phyloP scores from a whole-genome alignment of 148 eudicot species.

The Cornus kousa region DNA sequence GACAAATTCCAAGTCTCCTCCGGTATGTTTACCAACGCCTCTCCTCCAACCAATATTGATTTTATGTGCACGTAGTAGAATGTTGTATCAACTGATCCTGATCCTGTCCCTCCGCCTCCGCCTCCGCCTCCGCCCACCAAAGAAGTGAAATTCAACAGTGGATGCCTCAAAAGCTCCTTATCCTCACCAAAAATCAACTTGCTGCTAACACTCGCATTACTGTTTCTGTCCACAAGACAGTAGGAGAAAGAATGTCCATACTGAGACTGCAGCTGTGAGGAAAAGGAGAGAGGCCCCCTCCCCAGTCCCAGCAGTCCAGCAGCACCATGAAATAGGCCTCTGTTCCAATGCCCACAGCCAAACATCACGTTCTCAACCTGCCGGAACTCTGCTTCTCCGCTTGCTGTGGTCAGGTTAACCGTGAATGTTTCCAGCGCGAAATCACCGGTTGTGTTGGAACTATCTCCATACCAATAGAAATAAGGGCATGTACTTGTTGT shows the following conservation, averaged over 20 bases:
- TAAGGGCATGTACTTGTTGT: conserved; percentile 50
- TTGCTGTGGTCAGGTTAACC: conserved; percentile 57
- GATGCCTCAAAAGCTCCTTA: conserved; percentile 50
- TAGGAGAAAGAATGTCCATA: conserved; percentile 97
- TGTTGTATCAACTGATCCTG: conserved; percentile 41
- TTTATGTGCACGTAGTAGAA: conserved; percentile 76
- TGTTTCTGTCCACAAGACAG: conserved; percentile 80
- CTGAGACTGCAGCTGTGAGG: conserved; percentile 72
- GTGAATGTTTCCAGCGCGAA: conserved; percentile 85
- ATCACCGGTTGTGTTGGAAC: conserved; percentile 95
- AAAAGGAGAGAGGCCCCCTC: conserved; percentile 83
- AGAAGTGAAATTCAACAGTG: conserved; percentile 63
- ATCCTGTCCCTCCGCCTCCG: no score
- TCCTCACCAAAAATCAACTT: conserved; percentile 92
- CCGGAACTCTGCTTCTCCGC: conserved; percentile 44
- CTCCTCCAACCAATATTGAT: conserved; percentile 63
- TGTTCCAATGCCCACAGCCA: conserved; percentile 97
- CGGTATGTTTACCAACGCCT: conserved; percentile 54
- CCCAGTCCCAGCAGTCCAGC: conserved; percentile 90
- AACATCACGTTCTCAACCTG: conserved; percentile 81
- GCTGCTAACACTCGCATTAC: conserved; percentile 75
- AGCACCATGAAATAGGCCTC: conserved; percentile 96
- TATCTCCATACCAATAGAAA: conserved; percentile 96
- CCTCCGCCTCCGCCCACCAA: conserved; percentile 21
- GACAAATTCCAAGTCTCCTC: conserved; percentile 61